Percentiles rank a stretch among this genome's conserved stretches.
phyloP scores from a whole-genome alignment of 164 flowering plant species.

The Annona squamosa region DNA sequence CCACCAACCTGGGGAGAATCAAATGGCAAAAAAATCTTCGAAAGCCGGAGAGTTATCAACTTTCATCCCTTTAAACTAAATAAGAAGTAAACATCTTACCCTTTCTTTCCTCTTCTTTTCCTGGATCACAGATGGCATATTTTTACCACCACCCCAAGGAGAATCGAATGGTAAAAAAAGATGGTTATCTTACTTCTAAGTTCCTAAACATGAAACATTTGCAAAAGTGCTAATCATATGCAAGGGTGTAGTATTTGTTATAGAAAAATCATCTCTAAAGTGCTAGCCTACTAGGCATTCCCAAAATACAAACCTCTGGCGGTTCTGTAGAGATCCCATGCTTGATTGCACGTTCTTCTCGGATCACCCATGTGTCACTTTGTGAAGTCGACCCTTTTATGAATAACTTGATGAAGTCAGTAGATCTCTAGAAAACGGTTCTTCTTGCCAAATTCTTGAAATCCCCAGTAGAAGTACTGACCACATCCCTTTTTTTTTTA shows the following conservation, averaged over 20 bases:
- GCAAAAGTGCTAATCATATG: not conserved
- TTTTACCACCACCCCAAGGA: constrained; percentile 9
- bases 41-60: not conserved
- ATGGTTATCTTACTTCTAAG: constrained; percentile 1
- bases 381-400: constrained; percentile 11
- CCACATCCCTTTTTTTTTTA: constrained; percentile 7
- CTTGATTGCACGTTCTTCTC: constrained; percentile 7
- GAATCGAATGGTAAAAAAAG: constrained; percentile 11
- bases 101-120: constrained; percentile 9
- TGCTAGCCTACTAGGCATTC: constrained; percentile 1
- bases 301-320: not conserved
- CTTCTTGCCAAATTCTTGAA: constrained; percentile 5
- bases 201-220: constrained; percentile 5
- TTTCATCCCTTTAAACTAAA: not conserved
- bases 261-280: not conserved
- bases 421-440: constrained; percentile 14
- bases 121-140: constrained; percentile 3
- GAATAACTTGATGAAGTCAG: constrained; percentile 1
- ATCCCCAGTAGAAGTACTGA: constrained; percentile 8
- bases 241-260: not conserved
- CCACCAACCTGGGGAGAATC: not conserved
- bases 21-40: not conserved
- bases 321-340: constrained; percentile 12
- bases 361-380: constrained; percentile 12
- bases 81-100: constrained; percentile 7